phyloP scores from a whole-genome alignment of 2,329 filamentous ascomycete species.

The Hymenoscyphus scutula region DNA sequence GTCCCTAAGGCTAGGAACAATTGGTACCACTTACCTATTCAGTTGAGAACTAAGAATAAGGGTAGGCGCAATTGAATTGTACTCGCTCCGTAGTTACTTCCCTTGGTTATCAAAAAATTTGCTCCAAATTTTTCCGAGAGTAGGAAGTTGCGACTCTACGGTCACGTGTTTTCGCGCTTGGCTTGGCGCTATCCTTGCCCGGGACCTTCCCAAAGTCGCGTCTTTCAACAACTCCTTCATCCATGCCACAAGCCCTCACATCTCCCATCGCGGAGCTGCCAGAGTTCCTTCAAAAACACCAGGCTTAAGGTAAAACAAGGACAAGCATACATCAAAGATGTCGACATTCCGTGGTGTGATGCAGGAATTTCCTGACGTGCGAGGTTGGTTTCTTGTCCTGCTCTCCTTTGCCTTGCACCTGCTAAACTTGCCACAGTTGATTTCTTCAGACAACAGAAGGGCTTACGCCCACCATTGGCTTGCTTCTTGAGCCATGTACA shows the following conservation, averaged over 20 bases:
- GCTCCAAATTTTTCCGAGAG: no score
- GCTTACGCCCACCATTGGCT: slow-evolving; percentile 63
- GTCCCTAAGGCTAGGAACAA: no score
- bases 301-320: not conserved
- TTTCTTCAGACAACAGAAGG: slow-evolving; percentile 65
- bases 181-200: no score
- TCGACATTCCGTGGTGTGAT: slow-evolving; percentile 75
- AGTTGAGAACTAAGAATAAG: no score
- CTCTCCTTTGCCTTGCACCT: not conserved
- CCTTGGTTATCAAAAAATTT: no score
- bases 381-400: slow-evolving; percentile 46
- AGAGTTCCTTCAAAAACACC: not conserved
- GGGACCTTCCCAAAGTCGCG: not conserved
- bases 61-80: no score
- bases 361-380: slow-evolving; percentile 75
- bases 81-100: no score
- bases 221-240: not conserved
- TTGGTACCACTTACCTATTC: no score
- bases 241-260: not conserved
- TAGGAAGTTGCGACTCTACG: no score
- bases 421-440: slow-evolving; percentile 58
- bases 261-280: not conserved
- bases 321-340: slow-evolving; percentile 46
- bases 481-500: slow-evolving; percentile 93
- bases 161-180: no score